Evolutionary conservation across 2,329 filamentous ascomycete genomes (phyloP), one percentile per base, ranked within the genome.

Genomic region (Penicillium capsulatum): DNA sequence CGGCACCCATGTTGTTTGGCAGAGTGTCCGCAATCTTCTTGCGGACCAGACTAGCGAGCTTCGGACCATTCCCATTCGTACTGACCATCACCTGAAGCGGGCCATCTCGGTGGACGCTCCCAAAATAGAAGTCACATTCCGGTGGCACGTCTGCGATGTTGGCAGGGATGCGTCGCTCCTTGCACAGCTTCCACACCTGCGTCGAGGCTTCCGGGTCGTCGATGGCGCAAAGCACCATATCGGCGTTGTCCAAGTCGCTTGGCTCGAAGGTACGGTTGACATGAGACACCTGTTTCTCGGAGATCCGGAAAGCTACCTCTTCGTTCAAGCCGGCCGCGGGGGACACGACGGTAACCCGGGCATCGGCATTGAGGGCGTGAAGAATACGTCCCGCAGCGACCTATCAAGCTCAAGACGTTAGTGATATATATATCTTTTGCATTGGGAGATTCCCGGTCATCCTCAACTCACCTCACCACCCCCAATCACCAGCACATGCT

Each of bases 121-220:
- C 92, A 69, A 98, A 98, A 74, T 96, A 98, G 63, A 98, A 98
- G 61, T 98, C 92, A 67, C 92, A 98, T 65, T 98, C 92, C 1
- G 88, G 79, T 0, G 92, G 92, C 3, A 98, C 92, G 62, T 98
- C 92, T 52, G 92, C 92, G 51, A 98, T 95, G 66, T 98, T 98
- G 41, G 89, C 90, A 4, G 89, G 81, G 50, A 97, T 86, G 45
- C 81, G 81, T 44, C 74, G 77, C 63, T 88, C 77, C 65, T 94
- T 91, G 76, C 91, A 97, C 16, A 95, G 76, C 63, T 91, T 91
- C 86, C 89, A 98, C 61, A 98, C 88, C 48, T 79, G 75, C 0
- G 86, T 84, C 0, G 89, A 96, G n/a, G 89, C 90, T 33, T 81
- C 84, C 0, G 92, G 87, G 61, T 97, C 91, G 63, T 98, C 92